Evolutionary conservation across 2,329 filamentous ascomycete genomes (phyloP).

Genomic region (Alternaria gaisen): DNA sequence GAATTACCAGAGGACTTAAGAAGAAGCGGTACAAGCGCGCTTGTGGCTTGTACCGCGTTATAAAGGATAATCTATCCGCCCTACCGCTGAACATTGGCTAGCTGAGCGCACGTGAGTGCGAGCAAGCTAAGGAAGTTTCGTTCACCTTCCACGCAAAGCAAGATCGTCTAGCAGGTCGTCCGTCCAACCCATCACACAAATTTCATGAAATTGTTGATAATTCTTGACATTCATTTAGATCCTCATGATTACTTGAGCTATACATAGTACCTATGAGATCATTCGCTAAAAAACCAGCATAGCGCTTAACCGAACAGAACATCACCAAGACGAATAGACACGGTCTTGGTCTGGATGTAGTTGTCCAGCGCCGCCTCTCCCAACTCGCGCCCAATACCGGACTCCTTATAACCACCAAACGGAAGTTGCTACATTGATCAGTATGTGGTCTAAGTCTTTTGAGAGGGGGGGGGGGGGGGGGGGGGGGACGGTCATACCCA

Average conservation of each 20-base stretch:
- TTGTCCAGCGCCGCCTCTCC: conserved; percentile 61
- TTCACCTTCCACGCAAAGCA: too few relatives aligned
- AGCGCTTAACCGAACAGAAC: conserved; percentile 57
- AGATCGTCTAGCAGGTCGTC: too few relatives aligned
- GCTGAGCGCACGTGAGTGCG: too few relatives aligned
- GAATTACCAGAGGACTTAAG: too few relatives aligned
- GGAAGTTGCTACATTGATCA: conserved; percentile 51
- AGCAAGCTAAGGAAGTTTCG: too few relatives aligned
- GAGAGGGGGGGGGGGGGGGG: too few relatives aligned
- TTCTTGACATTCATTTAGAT: conserved; percentile 24
- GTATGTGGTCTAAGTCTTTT: too few relatives aligned
- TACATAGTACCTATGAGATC: conserved; percentile 20
- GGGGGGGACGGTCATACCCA: conserved; percentile 54
- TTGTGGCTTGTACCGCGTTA: too few relatives aligned
- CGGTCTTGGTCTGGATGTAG: conserved; percentile 56
- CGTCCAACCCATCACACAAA: too few relatives aligned
- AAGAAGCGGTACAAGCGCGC: too few relatives aligned
- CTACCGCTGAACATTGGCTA: too few relatives aligned
- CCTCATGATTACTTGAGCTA: conserved; percentile 13
- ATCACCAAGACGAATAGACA: conserved; percentile 59
- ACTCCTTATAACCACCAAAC: conserved; percentile 62
- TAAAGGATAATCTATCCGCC: too few relatives aligned
- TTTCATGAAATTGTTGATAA: not conserved
- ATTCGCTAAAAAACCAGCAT: not conserved
- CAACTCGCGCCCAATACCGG: conserved; percentile 59